Percentiles rank a stretch among this genome's conserved stretches.
Evolutionary conservation across 768 basidiomycete species (phyloP).

Genomic region (Symmetrospora coprosmae): DNA sequence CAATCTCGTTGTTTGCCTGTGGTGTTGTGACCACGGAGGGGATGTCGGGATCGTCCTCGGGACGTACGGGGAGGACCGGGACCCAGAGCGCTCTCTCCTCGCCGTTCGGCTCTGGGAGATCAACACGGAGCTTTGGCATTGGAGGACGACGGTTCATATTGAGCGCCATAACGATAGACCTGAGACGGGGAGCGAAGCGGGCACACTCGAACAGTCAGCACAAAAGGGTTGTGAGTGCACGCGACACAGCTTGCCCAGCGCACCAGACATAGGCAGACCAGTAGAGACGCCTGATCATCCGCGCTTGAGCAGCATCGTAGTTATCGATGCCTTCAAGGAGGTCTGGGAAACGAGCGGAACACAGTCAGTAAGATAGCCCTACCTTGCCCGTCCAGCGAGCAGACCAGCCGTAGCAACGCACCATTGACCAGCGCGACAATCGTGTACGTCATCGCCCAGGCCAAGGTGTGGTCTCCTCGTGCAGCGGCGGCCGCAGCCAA

Average conservation of each 20-base stretch:
- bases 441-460: constrained; percentile 1
- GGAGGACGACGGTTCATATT: no score
- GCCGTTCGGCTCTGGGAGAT: not conserved
- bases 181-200: no score
- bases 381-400: no score
- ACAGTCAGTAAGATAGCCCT: no score
- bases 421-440: no score
- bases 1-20: not conserved
- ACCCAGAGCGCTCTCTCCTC: not conserved
- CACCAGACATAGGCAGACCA: constrained; percentile 1
- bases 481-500: constrained; percentile 1
- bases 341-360: not conserved
- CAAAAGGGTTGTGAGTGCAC: no score
- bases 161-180: no score
- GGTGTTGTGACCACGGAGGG: not conserved
- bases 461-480: not conserved
- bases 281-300: not conserved
- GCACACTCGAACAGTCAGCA: no score
- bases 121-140: no score
- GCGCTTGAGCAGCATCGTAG: not conserved
- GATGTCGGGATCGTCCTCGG: not conserved
- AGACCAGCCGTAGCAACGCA: no score
- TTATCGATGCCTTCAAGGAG: constrained; percentile 1
- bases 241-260: not conserved
- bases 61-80: not conserved